Percentiles rank a stretch among this genome's conserved stretches.
Conservation (phyloP, 495 filamentous ascomycete genomes). For the Podospora tetraspora region DNA sequence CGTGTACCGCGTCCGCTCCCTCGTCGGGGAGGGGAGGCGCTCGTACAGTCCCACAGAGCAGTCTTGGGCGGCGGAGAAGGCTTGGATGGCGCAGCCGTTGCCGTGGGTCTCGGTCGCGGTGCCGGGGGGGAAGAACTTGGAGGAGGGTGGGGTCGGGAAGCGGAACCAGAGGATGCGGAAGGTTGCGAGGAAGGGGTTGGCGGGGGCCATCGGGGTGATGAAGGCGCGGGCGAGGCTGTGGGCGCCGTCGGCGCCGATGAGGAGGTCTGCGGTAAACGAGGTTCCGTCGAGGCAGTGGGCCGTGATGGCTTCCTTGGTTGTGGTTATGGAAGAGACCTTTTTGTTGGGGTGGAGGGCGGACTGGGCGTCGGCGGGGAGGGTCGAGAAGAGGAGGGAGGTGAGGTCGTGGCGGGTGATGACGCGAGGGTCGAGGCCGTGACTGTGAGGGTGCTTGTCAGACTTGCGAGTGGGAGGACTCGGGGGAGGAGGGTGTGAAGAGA, state of each 20-base stretch:
- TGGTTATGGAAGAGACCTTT: conserved; percentile 23
- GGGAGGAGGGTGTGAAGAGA: not conserved
- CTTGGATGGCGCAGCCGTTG: conserved; percentile 19
- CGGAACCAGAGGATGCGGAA: conserved; percentile 20
- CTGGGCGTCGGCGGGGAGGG: conserved; percentile 28
- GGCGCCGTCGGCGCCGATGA: conserved; percentile 50
- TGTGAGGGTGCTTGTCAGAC: conserved; percentile 4
- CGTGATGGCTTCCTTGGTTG: conserved; percentile 16
- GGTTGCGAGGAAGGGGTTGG: conserved; percentile 38
- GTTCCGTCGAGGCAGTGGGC: conserved; percentile 37
- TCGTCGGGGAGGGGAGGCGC: conserved; percentile 38
- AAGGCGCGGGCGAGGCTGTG: conserved; percentile 40
- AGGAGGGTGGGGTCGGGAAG: conserved; percentile 1
- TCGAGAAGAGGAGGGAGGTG: conserved; percentile 31
- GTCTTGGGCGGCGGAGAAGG: conserved; percentile 19
- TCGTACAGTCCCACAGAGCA: conserved; percentile 39
- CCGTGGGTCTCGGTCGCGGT: conserved; percentile 19
- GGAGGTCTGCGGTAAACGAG: conserved; percentile 36
- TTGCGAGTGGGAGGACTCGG: not conserved
- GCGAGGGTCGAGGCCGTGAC: conserved; percentile 33
- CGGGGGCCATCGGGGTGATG: conserved; percentile 37
- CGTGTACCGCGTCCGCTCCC: conserved; percentile 35
- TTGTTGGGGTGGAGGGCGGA: conserved; percentile 27
- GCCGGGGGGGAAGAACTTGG: conserved; percentile 5
- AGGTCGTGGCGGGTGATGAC: conserved; percentile 30